Evolutionary conservation across 164 flowering plant species (phyloP), one percentile per base, ranked within the genome.

Genomic region (Litsea cubeba): DNA sequence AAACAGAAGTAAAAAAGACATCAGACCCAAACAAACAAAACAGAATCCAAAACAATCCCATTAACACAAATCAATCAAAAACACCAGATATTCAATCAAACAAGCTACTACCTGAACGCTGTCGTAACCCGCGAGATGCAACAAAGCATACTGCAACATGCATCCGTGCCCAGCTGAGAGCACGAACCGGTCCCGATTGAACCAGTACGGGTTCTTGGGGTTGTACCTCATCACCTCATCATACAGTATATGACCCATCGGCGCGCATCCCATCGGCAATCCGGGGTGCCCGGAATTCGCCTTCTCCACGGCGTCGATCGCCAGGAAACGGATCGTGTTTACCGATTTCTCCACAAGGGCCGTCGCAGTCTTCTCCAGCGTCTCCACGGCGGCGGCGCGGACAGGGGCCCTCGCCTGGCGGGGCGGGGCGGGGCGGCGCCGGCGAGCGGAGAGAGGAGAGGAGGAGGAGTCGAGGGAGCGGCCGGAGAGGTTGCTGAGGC

Each of bases 231-330:
- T 92, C 71, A 92, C 76, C 84, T 96, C 98, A 80, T 93, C 97
- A 72, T 89, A 94, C 79, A 96, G 76, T 3, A 93, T 85, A 71
- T 95, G 97, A 57, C 95, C 98, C 92, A 96, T 87, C 11, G 99
- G 99, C 12, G 99, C 99, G 75, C 98, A 94, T 0, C 99, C 99
- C 99, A 96, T 96, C 23, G 99, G 99, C 79, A 96, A 69, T 58
- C 99, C 99, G 1, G 99, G 99, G 78, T 96, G 99, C 1, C 99
- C 97, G 15, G 98, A 92, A 74, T 96, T 94, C 1, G 99, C 99
- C 84, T 94, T 96, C 84, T 96, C 97, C 1, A 96, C 98, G 5
- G 98, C 97, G 77, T 95, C 99, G n/a, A 96, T 83, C 1, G 99
- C 93, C 62, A 96, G 78, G 77, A 94, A 94, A 66, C 99, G 71